Percentiles rank a stretch among this genome's conserved stretches.
Conservation (phyloP, 352 stramenopile species). For the Phytophthora vignae region DNA sequence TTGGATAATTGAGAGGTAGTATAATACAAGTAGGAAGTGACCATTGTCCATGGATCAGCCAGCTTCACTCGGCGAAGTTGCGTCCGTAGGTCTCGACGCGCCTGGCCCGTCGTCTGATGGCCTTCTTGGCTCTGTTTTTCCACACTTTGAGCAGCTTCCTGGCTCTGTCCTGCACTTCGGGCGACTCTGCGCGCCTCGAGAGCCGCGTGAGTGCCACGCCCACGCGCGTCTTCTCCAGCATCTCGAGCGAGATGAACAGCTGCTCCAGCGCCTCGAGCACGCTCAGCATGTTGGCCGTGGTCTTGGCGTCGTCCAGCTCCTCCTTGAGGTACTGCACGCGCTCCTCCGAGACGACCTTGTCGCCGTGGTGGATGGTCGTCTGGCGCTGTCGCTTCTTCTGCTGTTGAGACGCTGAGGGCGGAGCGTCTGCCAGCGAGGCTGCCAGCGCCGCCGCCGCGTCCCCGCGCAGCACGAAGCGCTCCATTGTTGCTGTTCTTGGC, state of each 20-base stretch:
- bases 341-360: slow-evolving; percentile 80
- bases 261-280: slow-evolving; percentile 64
- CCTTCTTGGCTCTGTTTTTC: slow-evolving; percentile 77
- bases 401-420: slow-evolving; percentile 8
- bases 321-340: slow-evolving; percentile 68
- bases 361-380: slow-evolving; percentile 70
- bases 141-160: slow-evolving; percentile 62
- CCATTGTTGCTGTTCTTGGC: slow-evolving; percentile 55
- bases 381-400: slow-evolving; percentile 55
- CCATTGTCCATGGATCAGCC: no score
- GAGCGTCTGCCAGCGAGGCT: slow-evolving; percentile 17
- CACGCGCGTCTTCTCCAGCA: slow-evolving; percentile 79
- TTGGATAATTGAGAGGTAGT: not conserved
- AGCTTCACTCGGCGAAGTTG: slow-evolving; percentile 67
- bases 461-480: slow-evolving; percentile 69
- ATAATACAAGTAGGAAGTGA: not conserved
- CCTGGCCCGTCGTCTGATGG: slow-evolving; percentile 57
- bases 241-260: slow-evolving; percentile 83
- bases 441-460: slow-evolving; percentile 47
- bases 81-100: slow-evolving; percentile 76
- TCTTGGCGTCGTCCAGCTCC: slow-evolving; percentile 69
- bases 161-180: slow-evolving; percentile 51
- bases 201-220: slow-evolving; percentile 50
- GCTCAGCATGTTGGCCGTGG: slow-evolving; percentile 49
- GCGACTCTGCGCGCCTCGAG: slow-evolving; percentile 31